Evolutionary conservation across 805 yeast genomes (phyloP).

Genomic region (Maudiozyma barnettii): DNA sequence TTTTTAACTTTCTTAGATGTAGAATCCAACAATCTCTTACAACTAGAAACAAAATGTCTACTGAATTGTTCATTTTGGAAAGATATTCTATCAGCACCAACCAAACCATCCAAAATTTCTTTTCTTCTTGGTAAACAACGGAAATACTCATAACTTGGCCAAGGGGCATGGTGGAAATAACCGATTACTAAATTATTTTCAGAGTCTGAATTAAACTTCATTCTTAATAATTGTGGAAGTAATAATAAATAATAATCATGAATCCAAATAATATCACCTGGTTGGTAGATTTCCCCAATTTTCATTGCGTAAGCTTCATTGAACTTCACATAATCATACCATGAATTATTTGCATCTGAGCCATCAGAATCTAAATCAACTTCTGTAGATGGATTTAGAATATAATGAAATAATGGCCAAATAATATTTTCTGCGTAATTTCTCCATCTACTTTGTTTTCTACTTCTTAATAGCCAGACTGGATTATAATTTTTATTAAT

Average conservation of each 20-base stretch:
- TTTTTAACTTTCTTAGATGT: constrained; percentile 39
- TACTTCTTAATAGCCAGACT: constrained; percentile 67
- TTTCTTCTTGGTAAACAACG: constrained; percentile 78
- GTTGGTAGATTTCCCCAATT: constrained; percentile 59
- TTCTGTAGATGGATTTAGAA: constrained; percentile 64
- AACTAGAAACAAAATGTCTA: constrained; percentile 84
- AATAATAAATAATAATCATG: constrained; percentile 82
- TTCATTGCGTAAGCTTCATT: constrained; percentile 85
- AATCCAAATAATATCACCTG: constrained; percentile 89
- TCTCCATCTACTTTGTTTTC: constrained; percentile 78
- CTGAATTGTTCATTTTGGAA: constrained; percentile 83
- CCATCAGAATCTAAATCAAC: constrained; percentile 32
- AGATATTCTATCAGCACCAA: constrained; percentile 79
- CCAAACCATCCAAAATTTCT: constrained; percentile 78
- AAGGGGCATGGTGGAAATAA: constrained; percentile 79
- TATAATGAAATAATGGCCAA: constrained; percentile 95
- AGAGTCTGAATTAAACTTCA: constrained; percentile 37
- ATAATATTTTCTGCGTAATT: constrained; percentile 78
- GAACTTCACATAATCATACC: constrained; percentile 79
- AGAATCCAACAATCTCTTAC: constrained; percentile 79
- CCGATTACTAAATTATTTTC: constrained; percentile 53
- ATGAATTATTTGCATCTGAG: constrained; percentile 61
- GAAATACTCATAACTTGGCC: constrained; percentile 90
- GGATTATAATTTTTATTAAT: constrained; percentile 47
- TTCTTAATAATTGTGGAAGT: constrained; percentile 73